phyloP scores from a whole-genome alignment of 129 eudicot species.

The Helichrysum umbraculigerum region DNA sequence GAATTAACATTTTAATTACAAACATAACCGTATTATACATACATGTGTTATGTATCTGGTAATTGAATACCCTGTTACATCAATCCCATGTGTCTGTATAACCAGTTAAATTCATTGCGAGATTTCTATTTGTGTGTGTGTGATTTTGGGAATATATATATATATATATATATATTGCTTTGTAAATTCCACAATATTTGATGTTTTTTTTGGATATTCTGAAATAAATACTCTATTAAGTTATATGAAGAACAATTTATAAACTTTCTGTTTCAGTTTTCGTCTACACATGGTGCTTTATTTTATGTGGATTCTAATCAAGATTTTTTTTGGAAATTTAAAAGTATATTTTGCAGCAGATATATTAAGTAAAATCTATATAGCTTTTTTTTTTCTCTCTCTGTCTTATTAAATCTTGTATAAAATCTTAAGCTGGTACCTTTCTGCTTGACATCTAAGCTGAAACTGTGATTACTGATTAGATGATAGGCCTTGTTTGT shows the following conservation, averaged over 20 bases:
- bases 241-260: neutral
- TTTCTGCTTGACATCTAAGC: neutral
- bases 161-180: too few species aligned
- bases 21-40: constrained; percentile 7
- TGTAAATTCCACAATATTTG: neutral
- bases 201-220: constrained; percentile 14
- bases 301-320: neutral
- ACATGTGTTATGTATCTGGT: neutral
- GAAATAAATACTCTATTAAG: neutral
- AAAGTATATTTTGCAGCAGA: neutral
- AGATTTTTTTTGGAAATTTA: neutral
- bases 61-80: constrained; percentile 4
- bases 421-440: neutral
- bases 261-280: constrained; percentile 2
- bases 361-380: neutral
- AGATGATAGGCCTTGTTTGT: neutral
- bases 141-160: neutral
- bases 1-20: neutral
- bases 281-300: neutral
- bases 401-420: neutral
- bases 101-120: constrained; percentile 8
- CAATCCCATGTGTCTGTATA: neutral
- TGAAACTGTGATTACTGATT: neutral
- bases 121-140: neutral
- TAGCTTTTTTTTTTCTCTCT: neutral